Conservation (phyloP, 2,329 filamentous ascomycete species). For the Talaromyces sp. region DNA sequence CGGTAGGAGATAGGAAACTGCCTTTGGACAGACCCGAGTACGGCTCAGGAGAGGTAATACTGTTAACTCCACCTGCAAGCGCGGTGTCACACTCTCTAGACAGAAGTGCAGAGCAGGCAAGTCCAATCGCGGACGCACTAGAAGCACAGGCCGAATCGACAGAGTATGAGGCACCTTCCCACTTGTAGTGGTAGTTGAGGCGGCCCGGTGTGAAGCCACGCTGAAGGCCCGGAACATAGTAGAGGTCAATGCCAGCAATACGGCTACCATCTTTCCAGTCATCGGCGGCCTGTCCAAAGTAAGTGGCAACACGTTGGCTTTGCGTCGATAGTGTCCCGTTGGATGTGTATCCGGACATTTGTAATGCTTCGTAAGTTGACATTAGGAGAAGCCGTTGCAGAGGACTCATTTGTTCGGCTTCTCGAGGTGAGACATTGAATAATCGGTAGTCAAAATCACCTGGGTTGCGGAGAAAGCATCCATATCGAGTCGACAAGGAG, state of each 20-base stretch:
- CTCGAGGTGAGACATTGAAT: constrained; percentile 42
- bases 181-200: constrained; percentile 71
- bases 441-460: constrained; percentile 3
- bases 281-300: constrained; percentile 44
- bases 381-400: constrained; percentile 73
- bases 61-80: constrained; percentile 67
- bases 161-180: constrained; percentile 64
- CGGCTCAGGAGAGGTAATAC: constrained; percentile 70
- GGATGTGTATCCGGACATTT: constrained; percentile 68
- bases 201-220: constrained; percentile 36
- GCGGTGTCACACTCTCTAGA: constrained; percentile 69
- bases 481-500: constrained; percentile 71
- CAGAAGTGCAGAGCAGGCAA: constrained; percentile 58
- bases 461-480: constrained; percentile 63
- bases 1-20: constrained; percentile 22
- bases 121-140: constrained; percentile 63
- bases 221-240: not conserved
- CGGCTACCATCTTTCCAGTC: not conserved
- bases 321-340: constrained; percentile 53
- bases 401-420: constrained; percentile 73
- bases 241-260: not conserved
- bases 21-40: constrained; percentile 64
- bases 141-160: constrained; percentile 71
- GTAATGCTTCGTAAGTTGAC: constrained; percentile 74
- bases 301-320: constrained; percentile 61